Evolutionary conservation across 2,329 filamentous ascomycete genomes (phyloP).

Genomic region (Dissoconium aciculare): DNA sequence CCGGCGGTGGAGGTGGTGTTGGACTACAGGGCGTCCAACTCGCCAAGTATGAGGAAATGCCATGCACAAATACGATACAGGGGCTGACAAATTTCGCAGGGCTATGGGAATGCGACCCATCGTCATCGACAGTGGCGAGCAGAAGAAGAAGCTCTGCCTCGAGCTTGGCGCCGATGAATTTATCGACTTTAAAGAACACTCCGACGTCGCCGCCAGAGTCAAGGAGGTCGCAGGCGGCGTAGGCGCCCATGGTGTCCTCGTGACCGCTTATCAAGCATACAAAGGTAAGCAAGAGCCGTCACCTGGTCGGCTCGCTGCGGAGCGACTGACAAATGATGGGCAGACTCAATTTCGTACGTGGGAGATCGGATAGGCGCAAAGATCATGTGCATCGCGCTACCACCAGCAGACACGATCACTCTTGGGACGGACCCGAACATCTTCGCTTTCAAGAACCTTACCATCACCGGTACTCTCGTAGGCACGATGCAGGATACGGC

Average conservation of each 20-base stretch:
- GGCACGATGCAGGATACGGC: conserved; percentile 35
- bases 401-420: conserved; percentile 23
- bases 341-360: conserved; percentile 29
- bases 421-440: conserved; percentile 23
- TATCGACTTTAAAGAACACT: conserved; percentile 38
- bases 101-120: conserved; percentile 44
- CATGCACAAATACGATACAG: too few species aligned
- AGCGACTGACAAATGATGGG: conserved; percentile 2
- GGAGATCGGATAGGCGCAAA: conserved; percentile 35
- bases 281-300: conserved; percentile 11
- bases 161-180: conserved; percentile 41
- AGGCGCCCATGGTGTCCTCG: conserved; percentile 32
- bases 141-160: conserved; percentile 32
- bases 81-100: conserved; percentile 6
- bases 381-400: conserved; percentile 36
- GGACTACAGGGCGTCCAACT: conserved; percentile 41
- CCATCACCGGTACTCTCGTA: conserved; percentile 28
- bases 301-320: not conserved
- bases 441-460: conserved; percentile 22
- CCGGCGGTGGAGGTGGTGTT: conserved; percentile 40
- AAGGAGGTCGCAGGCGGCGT: conserved; percentile 33
- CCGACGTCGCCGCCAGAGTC: conserved; percentile 29
- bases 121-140: conserved; percentile 38
- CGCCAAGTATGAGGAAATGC: conserved; percentile 5
- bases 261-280: conserved; percentile 26